Base-by-base conservation (phyloP, 2,329 filamentous ascomycete genomes). In the Dothideomycetes sp. region DNA sequence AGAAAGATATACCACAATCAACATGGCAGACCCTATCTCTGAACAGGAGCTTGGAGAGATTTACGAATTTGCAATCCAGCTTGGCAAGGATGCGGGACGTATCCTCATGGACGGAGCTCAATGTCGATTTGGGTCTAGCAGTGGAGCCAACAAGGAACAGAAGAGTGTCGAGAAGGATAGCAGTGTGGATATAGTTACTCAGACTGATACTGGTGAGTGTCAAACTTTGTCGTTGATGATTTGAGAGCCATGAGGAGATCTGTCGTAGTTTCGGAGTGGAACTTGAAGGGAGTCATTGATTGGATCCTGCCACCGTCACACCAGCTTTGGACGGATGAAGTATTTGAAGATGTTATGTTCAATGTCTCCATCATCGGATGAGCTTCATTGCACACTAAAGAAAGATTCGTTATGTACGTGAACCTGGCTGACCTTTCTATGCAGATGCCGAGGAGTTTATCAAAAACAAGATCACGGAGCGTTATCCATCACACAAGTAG, bases 131-230 rank as follows among this genome's bases (percentile, higher is more conserved):
- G 62, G 59, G 8, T 52, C 56, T 32, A 59, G 68, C 44, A 24
- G 5, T 11, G 19, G 24, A 14, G 50, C 51, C 2, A 68, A 72
- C 40, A 18, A 24, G 22, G 31, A 36, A 18, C 38, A 40, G n/a
- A 33, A 16, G n/a, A 31, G 36, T 12, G 61, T 67, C 5, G 79
- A 86, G 59, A 88, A 88, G 57, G 77, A 83, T 48, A 85, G 75
- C 53, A 72, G 81, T 1, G 82, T 87, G 9, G 83, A 87, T 55
- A 74, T 87, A 45, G 82, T 87, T 15, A 87, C 81, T 8, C 75
- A 85, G 60, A 82, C 79, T 1, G 82, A 87, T 54, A 72, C 81
- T 60, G 78, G 79, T 81, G 59, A 47, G 60, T 49, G 14, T 37
- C 31, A 27, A 27, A 17, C 18, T 29, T 18, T 19, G 29, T 34